Evolutionary conservation across 2,329 filamentous ascomycete species (phyloP).

Genomic region (Ophiocordyceps camponoti-floridani): DNA sequence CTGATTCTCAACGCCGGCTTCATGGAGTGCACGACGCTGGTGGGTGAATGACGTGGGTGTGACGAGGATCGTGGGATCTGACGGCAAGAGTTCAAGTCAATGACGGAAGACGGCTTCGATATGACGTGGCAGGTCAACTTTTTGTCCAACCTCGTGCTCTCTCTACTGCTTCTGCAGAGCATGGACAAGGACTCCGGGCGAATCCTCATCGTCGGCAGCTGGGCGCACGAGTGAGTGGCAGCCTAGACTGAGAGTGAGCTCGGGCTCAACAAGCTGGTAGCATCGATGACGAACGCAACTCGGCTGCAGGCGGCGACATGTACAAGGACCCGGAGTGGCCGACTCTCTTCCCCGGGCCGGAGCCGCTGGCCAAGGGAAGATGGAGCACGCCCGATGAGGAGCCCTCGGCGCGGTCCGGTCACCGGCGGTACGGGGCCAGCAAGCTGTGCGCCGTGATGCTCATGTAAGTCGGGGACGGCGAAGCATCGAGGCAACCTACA

Average conservation of each 20-base stretch:
- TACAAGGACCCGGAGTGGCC: constrained; percentile 9
- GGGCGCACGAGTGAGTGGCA: constrained; percentile 15
- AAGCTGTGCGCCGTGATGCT: constrained; percentile 20
- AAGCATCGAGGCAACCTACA: background rate
- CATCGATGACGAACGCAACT: constrained; percentile 11
- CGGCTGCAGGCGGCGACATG: constrained; percentile 3
- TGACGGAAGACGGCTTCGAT: constrained; percentile 13
- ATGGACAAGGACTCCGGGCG: constrained; percentile 11
- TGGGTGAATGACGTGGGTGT: constrained; percentile 3
- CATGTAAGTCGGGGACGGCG: constrained; percentile 5
- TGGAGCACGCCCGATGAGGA: constrained; percentile 16
- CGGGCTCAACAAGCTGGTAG: constrained; percentile 3
- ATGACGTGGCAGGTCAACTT: constrained; percentile 16
- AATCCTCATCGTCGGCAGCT: constrained; percentile 13
- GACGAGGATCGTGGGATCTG: background rate
- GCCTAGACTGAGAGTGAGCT: background rate
- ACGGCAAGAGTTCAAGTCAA: constrained; percentile 4
- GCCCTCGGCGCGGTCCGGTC: constrained; percentile 8
- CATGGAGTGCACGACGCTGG: constrained; percentile 9
- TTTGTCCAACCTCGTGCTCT: constrained; percentile 12
- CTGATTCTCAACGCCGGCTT: constrained; percentile 19
- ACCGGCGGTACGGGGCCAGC: constrained; percentile 19
- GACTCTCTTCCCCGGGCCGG: constrained; percentile 12
- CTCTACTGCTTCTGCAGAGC: constrained; percentile 13
- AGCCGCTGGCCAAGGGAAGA: constrained; percentile 13